Evolutionary conservation across 768 basidiomycete species (phyloP).

Genomic region (Boletus rubroflammeus): DNA sequence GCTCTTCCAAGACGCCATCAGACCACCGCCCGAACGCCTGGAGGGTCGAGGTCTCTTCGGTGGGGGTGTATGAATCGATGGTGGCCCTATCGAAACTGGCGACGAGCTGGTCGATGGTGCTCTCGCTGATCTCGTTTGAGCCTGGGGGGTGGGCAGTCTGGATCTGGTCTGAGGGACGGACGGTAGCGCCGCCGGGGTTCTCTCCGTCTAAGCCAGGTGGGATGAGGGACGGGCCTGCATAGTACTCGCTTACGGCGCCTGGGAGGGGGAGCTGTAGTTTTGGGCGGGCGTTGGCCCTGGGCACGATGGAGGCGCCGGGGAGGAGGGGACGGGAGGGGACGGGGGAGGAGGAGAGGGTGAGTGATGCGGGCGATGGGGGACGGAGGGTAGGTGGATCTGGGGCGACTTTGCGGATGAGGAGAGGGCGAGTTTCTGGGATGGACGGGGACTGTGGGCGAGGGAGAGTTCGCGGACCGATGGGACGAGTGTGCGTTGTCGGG

Average conservation of each 20-base stretch:
- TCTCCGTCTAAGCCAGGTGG: slow-evolving; percentile 34
- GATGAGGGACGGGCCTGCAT: slow-evolving; percentile 31
- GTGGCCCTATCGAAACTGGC: slow-evolving; percentile 29
- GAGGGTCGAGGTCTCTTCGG: slow-evolving; percentile 33
- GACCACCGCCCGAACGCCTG: slow-evolving; percentile 44
- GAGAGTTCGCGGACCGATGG: slow-evolving; percentile 49
- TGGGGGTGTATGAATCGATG: slow-evolving; percentile 33
- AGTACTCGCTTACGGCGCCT: slow-evolving; percentile 28
- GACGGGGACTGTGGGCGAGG: slow-evolving; percentile 43
- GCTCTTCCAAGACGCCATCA: slow-evolving; percentile 72
- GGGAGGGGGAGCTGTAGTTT: slow-evolving; percentile 37
- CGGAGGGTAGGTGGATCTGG: slow-evolving; percentile 26
- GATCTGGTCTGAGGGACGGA: slow-evolving; percentile 38
- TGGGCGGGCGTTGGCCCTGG: slow-evolving; percentile 27
- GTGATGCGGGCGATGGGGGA: slow-evolving; percentile 29
- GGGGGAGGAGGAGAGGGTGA: slow-evolving; percentile 30
- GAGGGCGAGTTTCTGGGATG: slow-evolving; percentile 36
- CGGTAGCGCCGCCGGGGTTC: slow-evolving; percentile 40
- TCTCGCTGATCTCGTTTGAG: slow-evolving; percentile 26
- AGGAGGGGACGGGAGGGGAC: slow-evolving; percentile 30
- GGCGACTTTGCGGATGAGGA: slow-evolving; percentile 38
- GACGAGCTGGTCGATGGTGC: slow-evolving; percentile 37
- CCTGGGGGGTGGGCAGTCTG: slow-evolving; percentile 32
- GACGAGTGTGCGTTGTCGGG: slow-evolving; percentile 35
- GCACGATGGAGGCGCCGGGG: slow-evolving; percentile 24